Evolutionary conservation across 2,329 filamentous ascomycete genomes (phyloP), one percentile per base, ranked within the genome.

Genomic region (Coccinonectria pachysandricola): DNA sequence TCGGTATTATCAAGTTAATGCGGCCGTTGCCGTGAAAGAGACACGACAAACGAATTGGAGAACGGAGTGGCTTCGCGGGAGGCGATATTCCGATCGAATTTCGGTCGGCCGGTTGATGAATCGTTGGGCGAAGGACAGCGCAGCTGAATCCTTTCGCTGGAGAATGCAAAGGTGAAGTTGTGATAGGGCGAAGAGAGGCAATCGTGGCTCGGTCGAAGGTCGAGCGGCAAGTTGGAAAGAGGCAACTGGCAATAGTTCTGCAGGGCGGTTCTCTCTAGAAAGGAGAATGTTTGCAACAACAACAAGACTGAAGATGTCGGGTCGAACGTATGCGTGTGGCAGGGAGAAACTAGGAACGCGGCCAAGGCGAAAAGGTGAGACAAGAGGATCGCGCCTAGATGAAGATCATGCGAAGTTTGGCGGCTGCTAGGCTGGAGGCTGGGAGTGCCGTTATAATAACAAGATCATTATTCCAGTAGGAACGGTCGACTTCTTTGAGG

Each of bases 311-410:
- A 26, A 35, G 34, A 40, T 31, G 43, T 46, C 43, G 42, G 32
- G 33, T 35, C 40, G 39, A 39, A 36, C 27, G 30, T 30, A 31
- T 38, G 38, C 27, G 30, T 30, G 32, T 38, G 33, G 38, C 34
- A 47, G 40, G 40, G 43, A 42, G 39, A 32, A 40, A 35, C 26
- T 39, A 44, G 42, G 32, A 37, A 37, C 34, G 36, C 36, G 34
- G 34, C 40, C 36, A 40, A n/a, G n/a, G 34, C 35, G 32, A 30
- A 29, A 38, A 42, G 34, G 39, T 49, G 46, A 49, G 48, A 50
- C 46, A 50, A 49, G 44, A 37, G 47, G 42, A 40, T 38, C 43
- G 38, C 40, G 43, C 30, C 44, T 48, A 41, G 32, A 32, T 27
- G 42, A 46, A 31, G 43, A 38, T 24, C 30, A 41, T 33, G 34